Percentiles rank a stretch among this genome's conserved stretches.
Evolutionary conservation across 495 filamentous ascomycete genomes (phyloP).

Genomic region (Lasiosphaeria hispida): DNA sequence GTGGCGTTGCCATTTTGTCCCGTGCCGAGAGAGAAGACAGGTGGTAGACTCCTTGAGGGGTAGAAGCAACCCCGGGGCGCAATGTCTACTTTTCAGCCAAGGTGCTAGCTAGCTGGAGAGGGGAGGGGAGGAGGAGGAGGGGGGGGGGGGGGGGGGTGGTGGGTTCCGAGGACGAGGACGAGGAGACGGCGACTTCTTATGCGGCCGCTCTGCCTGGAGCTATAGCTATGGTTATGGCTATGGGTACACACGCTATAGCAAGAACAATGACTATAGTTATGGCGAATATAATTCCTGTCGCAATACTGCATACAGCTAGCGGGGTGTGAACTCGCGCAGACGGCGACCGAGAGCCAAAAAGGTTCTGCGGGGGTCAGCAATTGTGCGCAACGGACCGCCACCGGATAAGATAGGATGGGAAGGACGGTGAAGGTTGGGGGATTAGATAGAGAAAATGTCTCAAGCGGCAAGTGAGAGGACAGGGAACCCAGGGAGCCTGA

Average conservation of each 20-base stretch:
- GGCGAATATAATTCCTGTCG: not conserved
- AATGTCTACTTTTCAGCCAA: too few relatives aligned
- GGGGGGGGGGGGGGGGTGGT: too few relatives aligned
- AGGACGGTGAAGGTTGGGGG: slow-evolving; percentile 9
- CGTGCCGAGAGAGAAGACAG: not conserved
- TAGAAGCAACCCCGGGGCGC: too few relatives aligned
- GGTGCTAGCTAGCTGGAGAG: too few relatives aligned
- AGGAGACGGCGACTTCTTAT: too few relatives aligned
- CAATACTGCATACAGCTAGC: slow-evolving; percentile 11
- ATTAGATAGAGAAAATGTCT: slow-evolving; percentile 20
- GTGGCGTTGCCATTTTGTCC: slow-evolving; percentile 8
- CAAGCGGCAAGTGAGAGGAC: slow-evolving; percentile 3
- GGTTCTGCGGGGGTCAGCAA: slow-evolving; percentile 20
- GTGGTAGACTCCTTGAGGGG: too few relatives aligned
- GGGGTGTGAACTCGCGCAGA: slow-evolving; percentile 5
- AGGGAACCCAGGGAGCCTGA: not conserved
- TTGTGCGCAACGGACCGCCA: slow-evolving; percentile 15
- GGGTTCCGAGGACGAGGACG: too few relatives aligned
- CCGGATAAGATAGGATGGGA: slow-evolving; percentile 15
- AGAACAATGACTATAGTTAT: too few relatives aligned
- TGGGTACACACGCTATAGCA: too few relatives aligned
- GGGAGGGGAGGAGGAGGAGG: too few relatives aligned
- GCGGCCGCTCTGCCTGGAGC: too few relatives aligned
- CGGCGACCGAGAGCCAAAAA: not conserved
- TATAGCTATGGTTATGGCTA: too few relatives aligned